These are phyloP conservation scores for Capsicum pubescens DNA, from an alignment of 257 asterid species.

Conservation along the genomic window DNA sequence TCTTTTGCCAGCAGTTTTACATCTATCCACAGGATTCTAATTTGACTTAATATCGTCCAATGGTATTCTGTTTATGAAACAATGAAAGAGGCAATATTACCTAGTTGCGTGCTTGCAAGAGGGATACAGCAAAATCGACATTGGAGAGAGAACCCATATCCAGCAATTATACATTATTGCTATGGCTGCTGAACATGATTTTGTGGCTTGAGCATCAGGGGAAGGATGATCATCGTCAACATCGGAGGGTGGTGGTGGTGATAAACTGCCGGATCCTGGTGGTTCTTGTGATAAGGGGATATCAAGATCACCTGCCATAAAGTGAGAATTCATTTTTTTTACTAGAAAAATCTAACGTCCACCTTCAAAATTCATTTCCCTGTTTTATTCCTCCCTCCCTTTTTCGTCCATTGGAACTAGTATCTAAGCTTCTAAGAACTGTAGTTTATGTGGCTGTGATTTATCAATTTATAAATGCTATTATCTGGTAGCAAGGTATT, in stretches of 20 bases:
- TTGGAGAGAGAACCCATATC: background rate
- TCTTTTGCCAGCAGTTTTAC: background rate
- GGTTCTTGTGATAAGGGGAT: conserved; percentile 16
- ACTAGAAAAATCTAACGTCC: background rate
- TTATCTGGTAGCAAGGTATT: background rate
- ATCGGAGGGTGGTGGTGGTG: background rate
- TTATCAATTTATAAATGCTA: background rate
- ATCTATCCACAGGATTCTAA: background rate
- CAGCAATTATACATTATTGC: background rate
- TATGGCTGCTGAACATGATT: conserved; percentile 16
- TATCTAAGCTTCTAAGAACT: background rate
- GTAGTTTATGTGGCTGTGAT: background rate
- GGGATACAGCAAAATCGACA: background rate
- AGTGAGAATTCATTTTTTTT: conserved; percentile 16
- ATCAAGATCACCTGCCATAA: conserved; percentile 23
- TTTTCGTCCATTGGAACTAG: background rate
- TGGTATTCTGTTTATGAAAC: background rate
- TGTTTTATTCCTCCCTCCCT: background rate
- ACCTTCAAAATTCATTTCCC: background rate
- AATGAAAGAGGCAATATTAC: conserved; percentile 3
- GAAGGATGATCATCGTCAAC: background rate
- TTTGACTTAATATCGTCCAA: background rate
- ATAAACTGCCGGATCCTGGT: conserved; percentile 8
- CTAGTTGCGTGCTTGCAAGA: background rate
- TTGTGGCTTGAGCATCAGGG: background rate